Evolutionary conservation across 495 filamentous ascomycete genomes (phyloP).

Genomic region (Rostrohypoxylon terebratum): DNA sequence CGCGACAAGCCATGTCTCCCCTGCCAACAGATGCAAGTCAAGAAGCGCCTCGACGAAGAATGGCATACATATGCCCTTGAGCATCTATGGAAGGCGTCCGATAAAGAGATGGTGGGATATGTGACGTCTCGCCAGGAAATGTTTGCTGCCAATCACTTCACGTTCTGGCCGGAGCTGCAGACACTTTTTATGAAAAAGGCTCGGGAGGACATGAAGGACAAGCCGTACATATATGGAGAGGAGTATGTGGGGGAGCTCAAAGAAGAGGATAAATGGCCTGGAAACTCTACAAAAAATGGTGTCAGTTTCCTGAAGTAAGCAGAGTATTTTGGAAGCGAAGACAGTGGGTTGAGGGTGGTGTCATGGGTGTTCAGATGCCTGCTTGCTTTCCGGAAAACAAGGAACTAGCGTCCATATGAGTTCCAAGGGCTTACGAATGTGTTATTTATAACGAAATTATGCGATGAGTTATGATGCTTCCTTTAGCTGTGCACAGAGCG

Average conservation of each 20-base stretch:
- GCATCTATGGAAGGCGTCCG: neutral
- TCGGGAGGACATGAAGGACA: neutral
- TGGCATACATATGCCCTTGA: neutral
- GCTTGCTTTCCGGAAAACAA: no score
- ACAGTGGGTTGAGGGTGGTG: no score
- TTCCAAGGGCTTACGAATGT: no score
- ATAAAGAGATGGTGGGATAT: neutral
- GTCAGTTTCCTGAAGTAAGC: neutral
- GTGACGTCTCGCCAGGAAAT: neutral
- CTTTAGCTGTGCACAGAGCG: no score
- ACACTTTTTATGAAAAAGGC: neutral
- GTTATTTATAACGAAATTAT: no score
- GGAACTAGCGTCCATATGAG: no score
- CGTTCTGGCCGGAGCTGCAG: neutral
- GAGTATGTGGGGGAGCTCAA: neutral
- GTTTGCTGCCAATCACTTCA: neutral
- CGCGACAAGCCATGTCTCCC: conserved; percentile 4
- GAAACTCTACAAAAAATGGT: neutral
- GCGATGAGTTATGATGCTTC: no score
- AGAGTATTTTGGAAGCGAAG: neutral
- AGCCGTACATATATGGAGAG: neutral
- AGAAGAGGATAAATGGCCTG: neutral
- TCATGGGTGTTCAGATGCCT: no score
- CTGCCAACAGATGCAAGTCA: neutral
- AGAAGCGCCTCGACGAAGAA: neutral